Conservation (phyloP, 2,329 filamentous ascomycete genomes). For the Diaporthe helianthi region DNA sequence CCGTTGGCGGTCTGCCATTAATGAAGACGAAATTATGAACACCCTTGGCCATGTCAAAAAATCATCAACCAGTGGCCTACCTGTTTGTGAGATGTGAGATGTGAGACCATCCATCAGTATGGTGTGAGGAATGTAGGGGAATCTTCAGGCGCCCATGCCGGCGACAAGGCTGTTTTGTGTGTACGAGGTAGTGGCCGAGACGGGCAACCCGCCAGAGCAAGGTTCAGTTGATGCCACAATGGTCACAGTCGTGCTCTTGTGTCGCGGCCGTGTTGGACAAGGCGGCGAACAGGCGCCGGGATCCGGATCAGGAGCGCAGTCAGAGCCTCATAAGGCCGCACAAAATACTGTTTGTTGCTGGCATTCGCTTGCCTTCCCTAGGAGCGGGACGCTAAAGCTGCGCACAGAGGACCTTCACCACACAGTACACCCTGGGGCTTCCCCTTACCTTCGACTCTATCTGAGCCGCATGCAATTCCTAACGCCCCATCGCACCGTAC, state of each 20-base stretch:
- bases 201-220: background rate
- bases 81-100: too few species aligned
- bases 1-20: background rate
- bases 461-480: background rate
- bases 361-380: background rate
- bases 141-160: background rate
- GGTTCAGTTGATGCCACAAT: background rate
- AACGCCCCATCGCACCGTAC: background rate
- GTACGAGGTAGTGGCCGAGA: slow-evolving; percentile 4
- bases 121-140: background rate
- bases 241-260: background rate
- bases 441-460: background rate
- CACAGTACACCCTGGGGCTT: too few species aligned
- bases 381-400: background rate
- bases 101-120: background rate
- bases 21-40: slow-evolving; percentile 25
- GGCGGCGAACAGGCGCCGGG: background rate
- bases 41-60: background rate
- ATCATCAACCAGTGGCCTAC: background rate
- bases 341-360: background rate
- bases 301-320: background rate
- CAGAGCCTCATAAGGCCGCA: background rate
- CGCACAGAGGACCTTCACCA: too few species aligned
- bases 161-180: background rate
- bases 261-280: background rate